Percentiles rank a stretch among this genome's conserved stretches.
Evolutionary conservation across 148 eudicot species (phyloP).

Genomic region (Camellia granthamiana): DNA sequence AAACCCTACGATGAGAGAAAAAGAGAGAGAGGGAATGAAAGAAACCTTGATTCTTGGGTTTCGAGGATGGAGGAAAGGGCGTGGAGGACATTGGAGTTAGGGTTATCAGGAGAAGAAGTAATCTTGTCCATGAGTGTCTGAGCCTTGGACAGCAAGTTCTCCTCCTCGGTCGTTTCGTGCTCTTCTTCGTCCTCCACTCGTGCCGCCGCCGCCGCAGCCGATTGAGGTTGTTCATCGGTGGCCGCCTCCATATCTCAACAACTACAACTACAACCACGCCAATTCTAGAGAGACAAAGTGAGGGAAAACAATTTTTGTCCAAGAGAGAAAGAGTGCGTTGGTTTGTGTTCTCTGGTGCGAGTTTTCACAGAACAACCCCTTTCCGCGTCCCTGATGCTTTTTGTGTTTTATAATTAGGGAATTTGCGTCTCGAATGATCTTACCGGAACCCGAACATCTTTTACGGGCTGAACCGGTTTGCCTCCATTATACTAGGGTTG

Average conservation of each 20-base stretch:
- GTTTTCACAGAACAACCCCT: background rate
- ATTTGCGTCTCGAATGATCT: too few relatives aligned
- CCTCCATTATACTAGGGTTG: too few relatives aligned
- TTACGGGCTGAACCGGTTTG: too few relatives aligned
- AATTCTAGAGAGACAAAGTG: background rate
- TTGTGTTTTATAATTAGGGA: too few relatives aligned
- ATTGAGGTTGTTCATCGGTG: conserved; percentile 18
- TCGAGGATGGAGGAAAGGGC: conserved; percentile 84
- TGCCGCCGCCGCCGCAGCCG: conserved; percentile 12
- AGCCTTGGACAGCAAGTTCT: conserved; percentile 50
- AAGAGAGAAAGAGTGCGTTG: background rate
- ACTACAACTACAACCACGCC: background rate
- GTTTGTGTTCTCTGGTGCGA: background rate
- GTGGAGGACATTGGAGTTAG: conserved; percentile 68
- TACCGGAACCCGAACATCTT: too few relatives aligned
- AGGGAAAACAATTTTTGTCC: background rate
- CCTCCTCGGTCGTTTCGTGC: conserved; percentile 42
- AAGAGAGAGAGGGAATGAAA: background rate
- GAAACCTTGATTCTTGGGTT: conserved; percentile 74
- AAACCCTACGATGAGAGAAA: too few relatives aligned
- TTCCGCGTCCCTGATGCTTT: too few relatives aligned
- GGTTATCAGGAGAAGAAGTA: conserved; percentile 64
- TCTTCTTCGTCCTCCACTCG: conserved; percentile 22
- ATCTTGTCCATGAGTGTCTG: conserved; percentile 75
- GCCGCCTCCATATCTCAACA: conserved; percentile 16